Base-by-base conservation (phyloP, 2,329 filamentous ascomycete species). In the Calonectria henricotiae region DNA sequence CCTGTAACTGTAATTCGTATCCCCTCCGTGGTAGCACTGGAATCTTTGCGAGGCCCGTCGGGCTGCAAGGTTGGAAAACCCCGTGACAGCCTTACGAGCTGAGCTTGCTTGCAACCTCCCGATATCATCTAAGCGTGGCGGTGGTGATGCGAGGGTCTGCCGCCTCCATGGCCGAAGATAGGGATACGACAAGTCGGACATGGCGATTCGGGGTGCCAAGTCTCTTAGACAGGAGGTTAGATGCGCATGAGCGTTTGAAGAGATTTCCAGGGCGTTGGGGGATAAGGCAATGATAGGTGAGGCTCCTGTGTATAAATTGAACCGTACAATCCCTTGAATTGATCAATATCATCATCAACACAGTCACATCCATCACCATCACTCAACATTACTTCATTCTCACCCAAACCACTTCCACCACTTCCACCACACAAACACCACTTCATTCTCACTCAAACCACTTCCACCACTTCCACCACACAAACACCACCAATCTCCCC, bases 281-380 rank as follows among this genome's bases (percentile, higher is more conserved):
- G n/a, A 46, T 23, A 23, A 17, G n/a, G 43, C 51, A 25, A 23
- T 58, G 32, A 58, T 58, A 13, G 17, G 35, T 39, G 51, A 58
- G 20, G 51, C 13, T 58, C 20, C 17, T 23, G 35, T 58, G 35
- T 67, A 67, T 67, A 67, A 67, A 67, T 51, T 41, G 12, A 44
- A 17, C 7, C 12, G 25, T 32, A 62, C 25, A 20, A 17, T 11
- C 64, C 54, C 35, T 51, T n/a, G 12, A 32, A 43, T 51, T 62
- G 44, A 39, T 64, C 35, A 64, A 32, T 27, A 54, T 30, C 62
- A 64, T 41, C 62, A 54, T 54, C 47, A 55, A 51, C 5, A 32
- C 64, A 61, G 49, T 44, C 20, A 30, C 49, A 54, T 54, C 49
- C 12, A 47, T 20, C 20, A 20, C 20, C 20, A 20, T 20, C 20